Percentiles rank a stretch among this genome's conserved stretches.
Conservation (phyloP, 1,139 yeast genomes). For the Suhomyces yuchorum region DNA sequence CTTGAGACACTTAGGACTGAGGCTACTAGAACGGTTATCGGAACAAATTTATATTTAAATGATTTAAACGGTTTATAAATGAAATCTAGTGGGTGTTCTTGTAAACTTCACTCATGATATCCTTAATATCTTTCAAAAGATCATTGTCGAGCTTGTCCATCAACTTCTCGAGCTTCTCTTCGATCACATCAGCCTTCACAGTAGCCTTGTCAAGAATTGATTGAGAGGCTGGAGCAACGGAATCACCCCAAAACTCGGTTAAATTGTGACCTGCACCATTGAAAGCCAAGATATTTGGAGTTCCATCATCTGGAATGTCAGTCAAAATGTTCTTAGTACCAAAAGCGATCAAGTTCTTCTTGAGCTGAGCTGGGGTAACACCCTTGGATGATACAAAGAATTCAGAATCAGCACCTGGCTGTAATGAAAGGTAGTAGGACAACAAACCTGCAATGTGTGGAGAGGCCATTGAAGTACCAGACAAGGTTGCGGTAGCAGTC, state of each 20-base stretch:
- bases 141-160: conserved; percentile 24
- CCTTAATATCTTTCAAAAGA: conserved; percentile 25
- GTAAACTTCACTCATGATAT: conserved; percentile 18
- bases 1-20: not conserved
- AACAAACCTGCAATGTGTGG: conserved; percentile 94
- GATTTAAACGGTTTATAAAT: not conserved
- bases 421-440: conserved; percentile 86
- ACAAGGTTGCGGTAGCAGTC: conserved; percentile 81
- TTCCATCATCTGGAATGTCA: conserved; percentile 70
- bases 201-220: not conserved
- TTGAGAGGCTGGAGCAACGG: conserved; percentile 4
- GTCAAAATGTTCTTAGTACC: conserved; percentile 71
- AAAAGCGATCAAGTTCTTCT: conserved; percentile 80
- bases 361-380: conserved; percentile 82
- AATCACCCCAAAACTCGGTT: conserved; percentile 64
- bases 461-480: conserved; percentile 99
- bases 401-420: conserved; percentile 82
- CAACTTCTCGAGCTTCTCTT: conserved; percentile 24
- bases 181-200: conserved; percentile 9
- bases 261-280: conserved; percentile 91
- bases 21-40: not conserved
- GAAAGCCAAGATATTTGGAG: conserved; percentile 87
- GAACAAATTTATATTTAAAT: not conserved
- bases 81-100: conserved; percentile 5
- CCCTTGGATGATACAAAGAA: conserved; percentile 57